These are phyloP conservation scores for Phytopythium oedochilum DNA, from an alignment of 352 stramenopile genomes.

Conservation along the genomic window DNA sequence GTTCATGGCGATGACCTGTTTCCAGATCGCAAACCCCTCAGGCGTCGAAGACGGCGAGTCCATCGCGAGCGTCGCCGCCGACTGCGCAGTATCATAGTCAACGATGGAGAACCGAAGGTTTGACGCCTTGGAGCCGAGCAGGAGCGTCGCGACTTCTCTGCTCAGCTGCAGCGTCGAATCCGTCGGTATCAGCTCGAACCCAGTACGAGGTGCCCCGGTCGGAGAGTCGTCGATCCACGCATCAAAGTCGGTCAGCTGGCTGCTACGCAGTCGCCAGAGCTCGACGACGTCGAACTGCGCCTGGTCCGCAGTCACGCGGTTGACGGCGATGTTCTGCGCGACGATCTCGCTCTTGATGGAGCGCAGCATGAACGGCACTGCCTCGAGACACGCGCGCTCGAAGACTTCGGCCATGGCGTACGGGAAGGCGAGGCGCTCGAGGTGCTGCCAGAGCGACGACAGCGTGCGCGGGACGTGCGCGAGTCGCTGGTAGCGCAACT, in stretches of 20 bases:
- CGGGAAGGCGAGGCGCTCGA: slow-evolving; percentile 49
- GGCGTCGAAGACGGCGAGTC: slow-evolving; percentile 29
- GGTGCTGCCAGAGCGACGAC: slow-evolving; percentile 29
- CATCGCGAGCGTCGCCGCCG: slow-evolving; percentile 16
- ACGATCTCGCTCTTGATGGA: slow-evolving; percentile 69
- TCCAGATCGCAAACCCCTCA: slow-evolving; percentile 70
- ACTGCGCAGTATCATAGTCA: slow-evolving; percentile 36
- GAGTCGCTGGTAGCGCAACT: slow-evolving; percentile 30
- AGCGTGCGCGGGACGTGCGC: slow-evolving; percentile 50
- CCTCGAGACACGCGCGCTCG: slow-evolving; percentile 54
- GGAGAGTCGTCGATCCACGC: slow-evolving; percentile 58
- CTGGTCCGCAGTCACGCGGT: slow-evolving; percentile 25
- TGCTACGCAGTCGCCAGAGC: slow-evolving; percentile 34
- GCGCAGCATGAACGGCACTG: slow-evolving; percentile 46
- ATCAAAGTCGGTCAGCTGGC: slow-evolving; percentile 47
- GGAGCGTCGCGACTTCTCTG: slow-evolving; percentile 42
- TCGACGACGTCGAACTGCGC: slow-evolving; percentile 49
- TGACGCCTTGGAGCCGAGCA: slow-evolving; percentile 40
- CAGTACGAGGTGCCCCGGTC: slow-evolving; percentile 32
- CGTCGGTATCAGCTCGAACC: slow-evolving; percentile 56
- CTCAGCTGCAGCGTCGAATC: slow-evolving; percentile 40
- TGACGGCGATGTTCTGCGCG: slow-evolving; percentile 29
- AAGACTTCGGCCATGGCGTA: slow-evolving; percentile 59
- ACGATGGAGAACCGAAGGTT: slow-evolving; percentile 70
- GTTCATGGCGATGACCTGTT: slow-evolving; percentile 64